Evolutionary conservation across 116 monocot genomes (phyloP).

Genomic region (Phalaenopsis hybrid): DNA sequence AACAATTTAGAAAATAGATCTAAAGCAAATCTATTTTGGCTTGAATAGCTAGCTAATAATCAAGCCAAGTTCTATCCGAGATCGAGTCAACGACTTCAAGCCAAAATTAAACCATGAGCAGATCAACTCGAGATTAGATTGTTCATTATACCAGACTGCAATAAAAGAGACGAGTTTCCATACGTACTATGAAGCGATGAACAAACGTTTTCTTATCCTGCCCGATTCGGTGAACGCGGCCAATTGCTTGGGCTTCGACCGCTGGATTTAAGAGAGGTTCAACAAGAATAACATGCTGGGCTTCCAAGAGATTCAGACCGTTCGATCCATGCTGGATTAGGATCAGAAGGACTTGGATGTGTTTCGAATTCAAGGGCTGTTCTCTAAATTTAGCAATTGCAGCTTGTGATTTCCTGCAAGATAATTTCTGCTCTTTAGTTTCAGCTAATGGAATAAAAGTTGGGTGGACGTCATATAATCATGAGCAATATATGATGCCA

Average conservation of each 20-base stretch:
- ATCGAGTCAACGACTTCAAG: no score
- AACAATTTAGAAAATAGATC: no score
- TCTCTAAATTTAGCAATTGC: constrained; percentile 81
- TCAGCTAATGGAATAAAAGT: not conserved
- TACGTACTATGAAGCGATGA: constrained; percentile 81
- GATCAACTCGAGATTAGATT: no score
- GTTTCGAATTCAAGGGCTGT: constrained; percentile 12
- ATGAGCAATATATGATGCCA: not conserved
- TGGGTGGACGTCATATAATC: not conserved
- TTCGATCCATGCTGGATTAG: constrained; percentile 89
- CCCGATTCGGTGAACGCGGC: constrained; percentile 78
- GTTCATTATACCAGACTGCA: no score
- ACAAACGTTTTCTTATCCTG: constrained; percentile 84
- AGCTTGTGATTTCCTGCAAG: constrained; percentile 64
- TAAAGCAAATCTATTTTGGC: not conserved
- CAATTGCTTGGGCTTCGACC: constrained; percentile 87
- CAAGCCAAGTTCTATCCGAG: no score
- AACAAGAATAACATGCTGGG: constrained; percentile 82
- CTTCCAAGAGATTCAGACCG: constrained; percentile 89
- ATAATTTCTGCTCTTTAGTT: not conserved
- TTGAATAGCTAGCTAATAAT: not conserved
- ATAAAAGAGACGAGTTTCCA: not conserved
- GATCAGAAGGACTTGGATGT: constrained; percentile 72
- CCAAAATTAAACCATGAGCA: no score
- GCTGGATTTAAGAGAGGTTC: constrained; percentile 90